Evolutionary conservation across 768 basidiomycete species (phyloP).

Genomic region (Chiua virens): DNA sequence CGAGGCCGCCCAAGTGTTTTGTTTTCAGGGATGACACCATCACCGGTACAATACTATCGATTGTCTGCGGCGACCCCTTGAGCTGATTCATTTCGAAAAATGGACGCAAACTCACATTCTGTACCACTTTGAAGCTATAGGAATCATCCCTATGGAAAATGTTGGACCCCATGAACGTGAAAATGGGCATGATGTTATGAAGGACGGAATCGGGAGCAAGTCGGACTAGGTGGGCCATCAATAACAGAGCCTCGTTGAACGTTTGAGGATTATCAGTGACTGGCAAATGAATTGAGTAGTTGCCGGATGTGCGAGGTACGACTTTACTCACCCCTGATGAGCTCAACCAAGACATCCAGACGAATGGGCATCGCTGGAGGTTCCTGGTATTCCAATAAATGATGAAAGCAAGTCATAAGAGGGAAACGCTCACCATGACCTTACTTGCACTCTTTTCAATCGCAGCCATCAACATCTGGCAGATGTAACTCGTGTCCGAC

Average conservation of each 20-base stretch:
- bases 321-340: conserved; percentile 64
- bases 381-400: conserved; percentile 40
- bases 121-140: conserved; percentile 93
- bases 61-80: conserved; percentile 54
- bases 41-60: conserved; percentile 91
- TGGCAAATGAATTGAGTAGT: conserved; percentile 27
- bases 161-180: conserved; percentile 99
- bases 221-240: conserved; percentile 81
- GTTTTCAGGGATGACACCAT: conserved; percentile 79
- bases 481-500: conserved; percentile 73
- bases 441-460: conserved; percentile 64
- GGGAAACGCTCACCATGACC: conserved; percentile 45
- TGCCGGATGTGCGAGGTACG: not conserved
- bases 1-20: conserved; percentile 50
- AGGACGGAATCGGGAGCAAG: conserved; percentile 89
- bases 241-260: conserved; percentile 86
- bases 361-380: conserved; percentile 61
- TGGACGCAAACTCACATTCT: conserved; percentile 56
- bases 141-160: conserved; percentile 95
- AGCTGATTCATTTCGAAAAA: not conserved
- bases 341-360: conserved; percentile 82
- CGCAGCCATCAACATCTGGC: conserved; percentile 83
- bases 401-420: not conserved
- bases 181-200: conserved; percentile 96
- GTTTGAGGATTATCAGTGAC: conserved; percentile 92